Base-by-base conservation (phyloP, 2,329 filamentous ascomycete species). In the Neopestalotiopsis rosae region DNA sequence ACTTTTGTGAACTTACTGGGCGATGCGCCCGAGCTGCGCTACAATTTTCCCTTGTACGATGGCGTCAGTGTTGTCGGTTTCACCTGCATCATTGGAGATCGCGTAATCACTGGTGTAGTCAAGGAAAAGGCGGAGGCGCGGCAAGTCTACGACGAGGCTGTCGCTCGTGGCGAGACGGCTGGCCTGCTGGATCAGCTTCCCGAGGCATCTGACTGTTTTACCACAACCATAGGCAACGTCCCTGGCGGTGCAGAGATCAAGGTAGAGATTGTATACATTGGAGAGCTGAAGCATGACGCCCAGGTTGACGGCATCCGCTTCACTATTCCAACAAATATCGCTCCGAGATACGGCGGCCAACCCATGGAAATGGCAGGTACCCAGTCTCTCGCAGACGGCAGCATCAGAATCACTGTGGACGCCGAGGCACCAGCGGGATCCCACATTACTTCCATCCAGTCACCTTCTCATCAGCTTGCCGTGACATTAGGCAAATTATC, bases 31-130 rank as follows among this genome's bases (percentile, higher is more conserved):
- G 82, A 93, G 74, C 85, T 89, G 17, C 82, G 83, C 14, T 94
- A 94, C 76, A 85, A 86, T 0, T 94, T 94, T 71, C 92, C 92
- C 0, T 83, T 94, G 0, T 92, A 91, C 71, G 90, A 93, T 74
- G 91, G 92, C 10, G 89, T 92, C 17, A 91, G 88, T 6, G 89
- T 94, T 0, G 90, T 91, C 7, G 85, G 82, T 3, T 94, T 94
- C 71, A 86, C 83, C 4, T 94, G 91, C 79, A 87, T 82, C 14
- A 84, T 94, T 61, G 90, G 86, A 42, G 80, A 84, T 40, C 87
- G 88, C 24, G 82, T 88, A 17, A 88, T 93, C 72, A 82, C 83
- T 3, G 91, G 92, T 14, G 78, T 90, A 13, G 91, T 94, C 57
- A 90, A 92, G 75, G 89, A 92, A 73, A 89, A 87, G 67, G 81